These are phyloP conservation scores for Macrotyloma uniflorum DNA, from an alignment of 306 rosid species.

Conservation along the genomic window DNA sequence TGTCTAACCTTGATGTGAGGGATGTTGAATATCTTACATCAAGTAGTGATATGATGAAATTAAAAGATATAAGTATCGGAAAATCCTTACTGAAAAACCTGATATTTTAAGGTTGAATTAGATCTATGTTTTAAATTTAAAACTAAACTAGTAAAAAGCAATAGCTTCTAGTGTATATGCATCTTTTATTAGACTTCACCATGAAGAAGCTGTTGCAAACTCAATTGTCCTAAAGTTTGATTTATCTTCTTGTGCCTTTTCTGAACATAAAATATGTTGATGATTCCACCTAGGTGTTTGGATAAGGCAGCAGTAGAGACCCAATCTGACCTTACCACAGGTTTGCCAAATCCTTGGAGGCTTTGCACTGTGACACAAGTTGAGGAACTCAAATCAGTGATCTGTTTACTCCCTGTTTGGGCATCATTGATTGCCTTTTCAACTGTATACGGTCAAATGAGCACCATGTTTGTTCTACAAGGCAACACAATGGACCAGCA, in stretches of 20 bases:
- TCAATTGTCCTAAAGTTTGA: background rate
- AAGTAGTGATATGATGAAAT: too few species aligned
- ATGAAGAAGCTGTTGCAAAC: background rate
- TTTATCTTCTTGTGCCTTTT: background rate
- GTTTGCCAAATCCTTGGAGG: slow-evolving; percentile 59
- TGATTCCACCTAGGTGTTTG: slow-evolving; percentile 59
- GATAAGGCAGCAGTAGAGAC: slow-evolving; percentile 79
- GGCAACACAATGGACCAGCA: slow-evolving; percentile 84
- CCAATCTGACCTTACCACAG: slow-evolving; percentile 41
- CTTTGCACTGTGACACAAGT: slow-evolving; percentile 90
- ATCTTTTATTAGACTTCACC: background rate
- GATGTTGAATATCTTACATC: too few species aligned
- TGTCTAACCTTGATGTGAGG: too few species aligned
- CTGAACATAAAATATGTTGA: slow-evolving; percentile 1
- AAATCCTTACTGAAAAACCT: too few species aligned
- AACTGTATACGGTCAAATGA: slow-evolving; percentile 80
- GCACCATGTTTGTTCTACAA: slow-evolving; percentile 86
- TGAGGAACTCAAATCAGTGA: slow-evolving; percentile 75
- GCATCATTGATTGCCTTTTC: slow-evolving; percentile 74
- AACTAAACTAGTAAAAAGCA: too few species aligned
- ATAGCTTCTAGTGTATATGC: background rate
- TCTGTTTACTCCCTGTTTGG: slow-evolving; percentile 79
- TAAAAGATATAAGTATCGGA: too few species aligned
- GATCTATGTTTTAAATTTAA: too few species aligned
- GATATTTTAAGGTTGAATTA: too few species aligned